These are phyloP conservation scores for Wilhelminamyces savonicus DNA, from an alignment of 805 yeast genomes.

Conservation along the genomic window DNA sequence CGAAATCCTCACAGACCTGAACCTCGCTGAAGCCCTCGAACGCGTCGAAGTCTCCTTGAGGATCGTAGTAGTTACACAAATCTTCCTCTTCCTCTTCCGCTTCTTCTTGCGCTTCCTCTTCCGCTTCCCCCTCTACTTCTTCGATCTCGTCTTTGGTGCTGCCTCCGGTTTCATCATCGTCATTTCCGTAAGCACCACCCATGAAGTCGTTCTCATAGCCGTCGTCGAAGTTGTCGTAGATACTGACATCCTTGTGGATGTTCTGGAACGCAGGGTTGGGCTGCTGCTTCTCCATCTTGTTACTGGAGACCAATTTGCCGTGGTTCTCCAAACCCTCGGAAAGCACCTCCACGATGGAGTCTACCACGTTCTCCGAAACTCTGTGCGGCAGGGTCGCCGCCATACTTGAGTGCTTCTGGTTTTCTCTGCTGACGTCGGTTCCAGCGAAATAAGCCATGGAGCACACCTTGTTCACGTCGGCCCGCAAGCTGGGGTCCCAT, in stretches of 20 bases:
- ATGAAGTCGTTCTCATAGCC: conserved; percentile 13
- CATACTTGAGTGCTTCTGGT: conserved; percentile 6
- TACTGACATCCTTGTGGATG: no score
- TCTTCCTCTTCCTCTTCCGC: conserved; percentile 1
- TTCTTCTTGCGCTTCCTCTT: conserved; percentile 2
- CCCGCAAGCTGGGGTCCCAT: conserved; percentile 77
- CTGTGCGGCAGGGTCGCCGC: background rate
- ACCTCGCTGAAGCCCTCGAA: no score
- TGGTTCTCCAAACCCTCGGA: background rate
- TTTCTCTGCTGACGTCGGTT: no score
- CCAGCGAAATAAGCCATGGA: conserved; percentile 52
- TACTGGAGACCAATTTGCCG: no score
- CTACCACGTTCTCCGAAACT: background rate
- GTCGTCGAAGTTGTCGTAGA: conserved; percentile 13
- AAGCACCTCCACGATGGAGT: background rate
- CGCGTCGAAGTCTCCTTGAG: no score
- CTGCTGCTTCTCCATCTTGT: no score
- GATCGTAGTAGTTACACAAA: conserved; percentile 2
- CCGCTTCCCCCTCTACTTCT: no score
- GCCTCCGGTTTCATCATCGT: conserved; percentile 1
- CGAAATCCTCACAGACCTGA: no score
- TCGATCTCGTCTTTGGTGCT: conserved; percentile 1
- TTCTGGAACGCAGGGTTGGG: no score
- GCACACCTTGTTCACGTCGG: conserved; percentile 43
- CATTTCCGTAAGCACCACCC: no score